Evolutionary conservation across 331 rosid species (phyloP), one percentile per base, ranked within the genome.

Genomic region (Prunus yedoensis): DNA sequence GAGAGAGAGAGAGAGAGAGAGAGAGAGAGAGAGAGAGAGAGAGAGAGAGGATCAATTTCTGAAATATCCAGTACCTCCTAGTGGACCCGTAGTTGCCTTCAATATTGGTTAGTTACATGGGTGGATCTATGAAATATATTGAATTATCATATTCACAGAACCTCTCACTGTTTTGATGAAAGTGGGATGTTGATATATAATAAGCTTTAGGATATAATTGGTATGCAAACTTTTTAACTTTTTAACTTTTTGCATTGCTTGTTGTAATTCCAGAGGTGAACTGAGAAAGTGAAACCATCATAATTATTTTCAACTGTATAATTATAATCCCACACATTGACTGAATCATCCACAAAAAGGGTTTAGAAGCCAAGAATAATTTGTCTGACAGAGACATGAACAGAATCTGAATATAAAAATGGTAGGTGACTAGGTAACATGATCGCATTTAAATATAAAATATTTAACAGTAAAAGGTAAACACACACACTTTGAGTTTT

Each of bases 51-150:
- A 45, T 56, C 77, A 76, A n/a, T 74, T 82, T n/a, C 27, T 81
- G 79, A 89, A 89, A 86, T 87, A 87, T 82, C 89, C 79, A 23
- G 74, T 71, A 32, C 85, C 87, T 78, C 86, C 58, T 50, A 14
- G 62, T 79, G 94, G 92, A 70, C 82, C 94, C 93, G 20, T 68
- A 27, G 46, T 43, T 56, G 11, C 45, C 4, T 73, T 58, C 54
- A 32, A 18, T 28, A 23, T 68, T 62, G 15, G 28, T 35, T 35
- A 35, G 16, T 38, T 64, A 18, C 49, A 49, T 66, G 10, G 70
- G 32, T 12, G 71, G 54, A 43, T 45, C 46, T 51, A 10, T 12
- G 38, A 35, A 5, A 50, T 14, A 10, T 10, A 14, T 6, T 6
- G 43, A 25, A 68, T 10, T 68, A 68, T 27, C 45, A 68, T 18